These are phyloP conservation scores for Beauveria varroae DNA, from an alignment of 2,329 filamentous ascomycete genomes.

Conservation along the genomic window DNA sequence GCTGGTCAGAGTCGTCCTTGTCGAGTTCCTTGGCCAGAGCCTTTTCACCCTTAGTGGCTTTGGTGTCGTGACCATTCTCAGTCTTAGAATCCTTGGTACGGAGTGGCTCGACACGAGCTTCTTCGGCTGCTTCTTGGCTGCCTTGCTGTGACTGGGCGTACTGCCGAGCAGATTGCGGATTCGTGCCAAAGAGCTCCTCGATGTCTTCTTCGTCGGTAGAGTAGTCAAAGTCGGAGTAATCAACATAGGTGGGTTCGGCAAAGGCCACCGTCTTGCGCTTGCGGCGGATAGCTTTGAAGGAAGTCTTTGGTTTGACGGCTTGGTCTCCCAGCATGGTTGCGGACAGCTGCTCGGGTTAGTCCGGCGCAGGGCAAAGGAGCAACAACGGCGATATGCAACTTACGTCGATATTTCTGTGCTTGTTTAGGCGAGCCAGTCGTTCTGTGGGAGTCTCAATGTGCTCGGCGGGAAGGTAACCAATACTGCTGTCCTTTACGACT, in stretches of 20 bases:
- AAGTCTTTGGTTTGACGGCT: slow-evolving; percentile 71
- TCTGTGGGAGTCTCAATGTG: slow-evolving; percentile 98
- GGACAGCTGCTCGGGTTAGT: slow-evolving; percentile 39
- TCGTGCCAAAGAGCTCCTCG: slow-evolving; percentile 36
- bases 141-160: slow-evolving; percentile 22
- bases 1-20: slow-evolving; percentile 4
- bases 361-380: background rate
- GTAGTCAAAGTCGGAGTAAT: slow-evolving; percentile 81
- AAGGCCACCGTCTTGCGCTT: slow-evolving; percentile 86
- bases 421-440: slow-evolving; percentile 85
- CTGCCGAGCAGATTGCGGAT: slow-evolving; percentile 14
- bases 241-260: slow-evolving; percentile 75
- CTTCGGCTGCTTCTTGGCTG: slow-evolving; percentile 18
- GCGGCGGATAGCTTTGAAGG: slow-evolving; percentile 74
- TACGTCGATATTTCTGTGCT: slow-evolving; percentile 97
- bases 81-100: slow-evolving; percentile 1
- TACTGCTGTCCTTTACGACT: slow-evolving; percentile 95
- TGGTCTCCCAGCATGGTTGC: slow-evolving; percentile 56
- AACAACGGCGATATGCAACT: slow-evolving; percentile 23
- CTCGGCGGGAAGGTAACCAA: slow-evolving; percentile 88
- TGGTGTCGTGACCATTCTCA: background rate
- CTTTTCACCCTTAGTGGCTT: background rate
- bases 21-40: background rate
- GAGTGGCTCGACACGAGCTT: slow-evolving; percentile 2
- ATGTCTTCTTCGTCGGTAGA: slow-evolving; percentile 64